These are phyloP conservation scores for Kodamaea neixiangensis DNA, from an alignment of 805 yeast species.

Conservation along the genomic window DNA sequence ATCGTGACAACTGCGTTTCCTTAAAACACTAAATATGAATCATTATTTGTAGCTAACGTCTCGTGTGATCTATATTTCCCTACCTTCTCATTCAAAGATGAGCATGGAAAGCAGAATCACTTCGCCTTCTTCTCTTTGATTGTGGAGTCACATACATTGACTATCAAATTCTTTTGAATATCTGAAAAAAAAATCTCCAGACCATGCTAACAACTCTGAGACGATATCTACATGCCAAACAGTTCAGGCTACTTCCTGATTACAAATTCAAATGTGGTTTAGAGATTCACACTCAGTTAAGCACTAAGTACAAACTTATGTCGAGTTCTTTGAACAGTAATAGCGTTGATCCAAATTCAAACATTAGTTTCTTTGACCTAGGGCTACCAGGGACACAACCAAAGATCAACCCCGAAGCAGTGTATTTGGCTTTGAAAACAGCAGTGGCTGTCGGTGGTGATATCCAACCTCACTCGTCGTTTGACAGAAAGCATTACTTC, in stretches of 20 bases:
- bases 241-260: conserved; percentile 19
- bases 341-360: conserved; percentile 60
- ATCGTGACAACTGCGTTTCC: too few relatives aligned
- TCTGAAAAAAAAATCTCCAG: neutral
- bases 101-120: too few relatives aligned
- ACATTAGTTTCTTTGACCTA: conserved; percentile 76
- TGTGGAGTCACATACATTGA: neutral
- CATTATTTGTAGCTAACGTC: too few relatives aligned
- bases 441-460: conserved; percentile 68
- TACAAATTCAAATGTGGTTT: conserved; percentile 72
- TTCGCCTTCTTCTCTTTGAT: neutral
- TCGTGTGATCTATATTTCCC: too few relatives aligned
- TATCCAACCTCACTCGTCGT: conserved; percentile 58
- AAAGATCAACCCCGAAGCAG: conserved; percentile 68
- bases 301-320: conserved; percentile 74
- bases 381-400: conserved; percentile 96
- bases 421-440: conserved; percentile 68
- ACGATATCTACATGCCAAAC: conserved; percentile 1
- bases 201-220: neutral
- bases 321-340: conserved; percentile 50
- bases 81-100: too few relatives aligned
- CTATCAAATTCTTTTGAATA: neutral
- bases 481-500: conserved; percentile 94
- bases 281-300: conserved; percentile 90
- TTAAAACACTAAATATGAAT: too few relatives aligned